Conservation (phyloP, 805 yeast species). For the Metschnikowia drakensbergensis region DNA sequence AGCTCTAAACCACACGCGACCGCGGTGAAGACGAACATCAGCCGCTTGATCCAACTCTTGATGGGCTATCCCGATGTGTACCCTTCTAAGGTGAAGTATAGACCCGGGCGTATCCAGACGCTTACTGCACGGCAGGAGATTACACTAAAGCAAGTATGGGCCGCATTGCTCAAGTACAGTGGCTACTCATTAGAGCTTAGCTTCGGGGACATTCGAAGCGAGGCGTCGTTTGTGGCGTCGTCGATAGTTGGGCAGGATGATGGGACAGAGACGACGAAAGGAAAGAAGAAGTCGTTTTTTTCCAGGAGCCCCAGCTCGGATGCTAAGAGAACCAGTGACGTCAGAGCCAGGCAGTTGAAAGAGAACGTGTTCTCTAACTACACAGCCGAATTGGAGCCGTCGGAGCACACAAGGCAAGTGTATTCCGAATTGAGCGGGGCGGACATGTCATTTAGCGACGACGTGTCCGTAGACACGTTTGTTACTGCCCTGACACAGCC, state of each 20-base stretch:
- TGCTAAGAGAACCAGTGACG: conserved; percentile 20
- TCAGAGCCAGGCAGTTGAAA: conserved; percentile 27
- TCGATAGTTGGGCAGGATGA: conserved; percentile 16
- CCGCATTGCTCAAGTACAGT: conserved; percentile 25
- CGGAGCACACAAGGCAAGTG: conserved; percentile 19
- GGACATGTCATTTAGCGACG: conserved; percentile 18
- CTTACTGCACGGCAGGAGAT: conserved; percentile 23
- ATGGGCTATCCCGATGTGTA: conserved; percentile 14
- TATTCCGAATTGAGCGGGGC: conserved; percentile 19
- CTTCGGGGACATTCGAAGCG: conserved; percentile 25
- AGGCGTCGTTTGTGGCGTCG: conserved; percentile 33
- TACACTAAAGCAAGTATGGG: conserved; percentile 19
- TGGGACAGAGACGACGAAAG: conserved; percentile 18
- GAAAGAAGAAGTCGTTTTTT: conserved; percentile 32
- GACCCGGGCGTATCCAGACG: conserved; percentile 39
- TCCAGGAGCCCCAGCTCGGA: conserved; percentile 13
- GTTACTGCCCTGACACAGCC: conserved; percentile 8
- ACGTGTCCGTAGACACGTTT: conserved; percentile 30
- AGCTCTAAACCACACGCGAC: neutral
- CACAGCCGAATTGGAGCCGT: conserved; percentile 21
- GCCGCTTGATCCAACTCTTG: neutral
- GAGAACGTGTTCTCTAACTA: conserved; percentile 26
- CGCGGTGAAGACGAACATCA: neutral
- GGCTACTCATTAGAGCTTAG: conserved; percentile 43
- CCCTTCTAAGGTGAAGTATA: conserved; percentile 22